phyloP scores from a whole-genome alignment of 257 asterid genomes.

The Solanum infundibuliforme region DNA sequence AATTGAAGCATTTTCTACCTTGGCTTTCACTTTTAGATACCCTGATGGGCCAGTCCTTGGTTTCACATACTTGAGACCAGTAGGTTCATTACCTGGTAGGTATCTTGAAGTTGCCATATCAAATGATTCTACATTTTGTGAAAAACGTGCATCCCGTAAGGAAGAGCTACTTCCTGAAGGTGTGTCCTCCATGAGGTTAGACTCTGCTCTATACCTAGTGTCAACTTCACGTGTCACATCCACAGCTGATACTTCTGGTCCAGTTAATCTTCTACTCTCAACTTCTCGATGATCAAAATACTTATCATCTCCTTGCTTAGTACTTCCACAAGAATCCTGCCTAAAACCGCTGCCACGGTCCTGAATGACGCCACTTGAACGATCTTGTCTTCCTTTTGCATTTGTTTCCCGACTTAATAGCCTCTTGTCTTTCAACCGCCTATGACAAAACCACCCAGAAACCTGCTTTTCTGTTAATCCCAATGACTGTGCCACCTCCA shows the following conservation, averaged over 20 bases:
- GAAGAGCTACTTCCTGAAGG: conserved; percentile 79
- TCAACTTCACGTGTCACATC: conserved; percentile 39
- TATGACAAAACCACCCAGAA: conserved; percentile 96
- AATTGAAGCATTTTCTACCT: conserved; percentile 64
- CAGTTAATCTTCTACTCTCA: conserved; percentile 52
- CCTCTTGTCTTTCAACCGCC: conserved; percentile 84
- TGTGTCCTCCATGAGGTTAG: conserved; percentile 35
- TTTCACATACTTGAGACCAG: conserved; percentile 29
- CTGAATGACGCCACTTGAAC: conserved; percentile 63
- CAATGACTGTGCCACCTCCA: conserved; percentile 53
- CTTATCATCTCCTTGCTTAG: conserved; percentile 53
- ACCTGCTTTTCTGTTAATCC: conserved; percentile 95
- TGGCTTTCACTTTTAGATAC: conserved; percentile 80
- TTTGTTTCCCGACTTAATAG: conserved; percentile 27
- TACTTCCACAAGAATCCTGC: conserved; percentile 98
- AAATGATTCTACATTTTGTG: conserved; percentile 27
- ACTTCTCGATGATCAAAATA: conserved; percentile 58
- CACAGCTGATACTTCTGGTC: conserved; percentile 41
- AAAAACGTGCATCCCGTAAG: conserved; percentile 26
- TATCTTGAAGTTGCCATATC: conserved; percentile 37
- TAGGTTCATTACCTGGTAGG: conserved; percentile 29
- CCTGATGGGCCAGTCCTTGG: conserved; percentile 87
- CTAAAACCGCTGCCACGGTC: conserved; percentile 75
- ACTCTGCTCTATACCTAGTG: conserved; percentile 27
- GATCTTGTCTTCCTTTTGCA: conserved; percentile 47